A percentile compares a stretch with the other conserved stretches of the same genome.
Conservation (phyloP, 164 flowering plant species). For the Akebia trifoliata region DNA sequence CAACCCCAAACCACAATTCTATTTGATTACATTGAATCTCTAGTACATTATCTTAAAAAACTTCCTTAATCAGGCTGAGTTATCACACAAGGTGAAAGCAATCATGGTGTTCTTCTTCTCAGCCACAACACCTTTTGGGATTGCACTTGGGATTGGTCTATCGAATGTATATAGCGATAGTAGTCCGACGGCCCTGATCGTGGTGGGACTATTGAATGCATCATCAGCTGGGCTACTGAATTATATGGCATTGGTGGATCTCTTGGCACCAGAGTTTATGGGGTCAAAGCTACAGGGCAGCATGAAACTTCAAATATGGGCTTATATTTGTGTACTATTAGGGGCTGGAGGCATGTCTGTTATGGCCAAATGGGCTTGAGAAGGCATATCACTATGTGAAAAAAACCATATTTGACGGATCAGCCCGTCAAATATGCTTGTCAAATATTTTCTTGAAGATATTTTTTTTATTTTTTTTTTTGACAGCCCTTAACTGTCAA, state of each 20-base stretch:
- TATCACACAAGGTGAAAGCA: neutral
- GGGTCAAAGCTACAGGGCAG: constrained; percentile 16
- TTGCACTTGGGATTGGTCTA: constrained; percentile 10
- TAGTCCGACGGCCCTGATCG: constrained; percentile 19
- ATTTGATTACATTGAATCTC: neutral
- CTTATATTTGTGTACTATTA: constrained; percentile 17
- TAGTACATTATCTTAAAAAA: neutral
- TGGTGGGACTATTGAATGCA: constrained; percentile 18
- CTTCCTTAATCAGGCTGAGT: constrained; percentile 14
- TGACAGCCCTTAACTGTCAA: too few species aligned
- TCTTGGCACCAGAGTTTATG: constrained; percentile 18
- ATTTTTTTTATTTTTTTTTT: too few species aligned
- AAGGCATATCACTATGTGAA: too few species aligned
- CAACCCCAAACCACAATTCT: neutral
- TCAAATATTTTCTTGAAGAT: too few species aligned
- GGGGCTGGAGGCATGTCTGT: constrained; percentile 25
- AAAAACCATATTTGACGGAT: too few species aligned
- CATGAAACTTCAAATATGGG: constrained; percentile 11
- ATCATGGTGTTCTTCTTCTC: constrained; percentile 23
- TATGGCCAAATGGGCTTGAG: constrained; percentile 24
- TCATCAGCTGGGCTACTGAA: constrained; percentile 23
- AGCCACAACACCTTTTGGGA: too few species aligned
- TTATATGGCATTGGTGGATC: constrained; percentile 27
- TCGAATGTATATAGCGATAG: constrained; percentile 15
- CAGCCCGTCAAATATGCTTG: too few species aligned